These are phyloP conservation scores for Fraxinus angustifolia DNA, from an alignment of 305 asterid genomes.

Conservation along the genomic window DNA sequence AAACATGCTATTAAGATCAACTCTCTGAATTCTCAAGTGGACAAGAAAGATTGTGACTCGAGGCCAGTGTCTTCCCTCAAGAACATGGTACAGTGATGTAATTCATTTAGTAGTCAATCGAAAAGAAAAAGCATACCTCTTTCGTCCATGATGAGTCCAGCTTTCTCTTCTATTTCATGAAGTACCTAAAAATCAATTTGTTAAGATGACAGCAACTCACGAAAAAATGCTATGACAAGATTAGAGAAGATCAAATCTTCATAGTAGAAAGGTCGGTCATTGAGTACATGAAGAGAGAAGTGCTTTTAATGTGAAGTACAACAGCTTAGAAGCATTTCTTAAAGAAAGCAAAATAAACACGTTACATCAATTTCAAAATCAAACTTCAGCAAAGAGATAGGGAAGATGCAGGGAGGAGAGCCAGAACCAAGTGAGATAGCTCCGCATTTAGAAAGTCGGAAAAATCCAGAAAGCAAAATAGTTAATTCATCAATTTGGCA, in stretches of 20 bases:
- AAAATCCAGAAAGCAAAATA: neutral
- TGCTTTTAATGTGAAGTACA: neutral
- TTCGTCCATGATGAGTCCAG: constrained; percentile 81
- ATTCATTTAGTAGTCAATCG: neutral
- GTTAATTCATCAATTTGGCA: neutral
- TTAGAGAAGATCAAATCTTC: constrained; percentile 11
- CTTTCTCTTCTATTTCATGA: constrained; percentile 79
- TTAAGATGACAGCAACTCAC: neutral
- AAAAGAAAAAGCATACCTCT: constrained; percentile 48
- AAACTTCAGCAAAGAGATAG: neutral
- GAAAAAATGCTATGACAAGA: neutral
- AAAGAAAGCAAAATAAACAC: neutral
- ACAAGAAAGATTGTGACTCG: neutral
- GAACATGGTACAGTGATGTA: neutral
- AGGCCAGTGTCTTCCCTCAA: neutral
- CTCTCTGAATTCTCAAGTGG: neutral
- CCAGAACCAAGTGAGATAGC: neutral
- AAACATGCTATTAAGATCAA: neutral
- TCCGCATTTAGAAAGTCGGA: neutral
- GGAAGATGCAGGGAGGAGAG: neutral
- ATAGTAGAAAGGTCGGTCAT: neutral
- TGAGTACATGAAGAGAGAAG: neutral
- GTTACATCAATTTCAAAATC: neutral
- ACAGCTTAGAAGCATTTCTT: constrained; percentile 9
- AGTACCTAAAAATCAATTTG: constrained; percentile 56